phyloP scores from a whole-genome alignment of 1,139 yeast species.

The Candida mesenterica region DNA sequence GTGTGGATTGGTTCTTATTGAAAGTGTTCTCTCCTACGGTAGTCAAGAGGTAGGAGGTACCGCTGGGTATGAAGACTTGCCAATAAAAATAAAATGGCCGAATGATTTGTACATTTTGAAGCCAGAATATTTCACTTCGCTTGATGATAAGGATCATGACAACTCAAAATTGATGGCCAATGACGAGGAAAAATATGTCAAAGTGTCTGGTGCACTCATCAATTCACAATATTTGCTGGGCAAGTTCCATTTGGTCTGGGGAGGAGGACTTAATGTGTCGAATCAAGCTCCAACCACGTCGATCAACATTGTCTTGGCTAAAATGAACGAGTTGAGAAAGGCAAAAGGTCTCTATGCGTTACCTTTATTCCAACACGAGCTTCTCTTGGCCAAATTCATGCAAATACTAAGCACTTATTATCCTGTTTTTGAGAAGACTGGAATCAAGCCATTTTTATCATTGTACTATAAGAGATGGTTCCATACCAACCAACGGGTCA shows the following conservation, averaged over 20 bases:
- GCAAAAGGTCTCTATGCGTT: slow-evolving; percentile 40
- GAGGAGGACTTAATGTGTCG: slow-evolving; percentile 82
- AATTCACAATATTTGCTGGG: slow-evolving; percentile 67
- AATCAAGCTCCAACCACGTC: slow-evolving; percentile 94
- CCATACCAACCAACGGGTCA: slow-evolving; percentile 68
- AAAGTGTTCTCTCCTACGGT: slow-evolving; percentile 65
- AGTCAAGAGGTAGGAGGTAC: slow-evolving; percentile 43
- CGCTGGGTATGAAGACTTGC: slow-evolving; percentile 69
- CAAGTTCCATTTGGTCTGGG: slow-evolving; percentile 66
- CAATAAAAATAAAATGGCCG: slow-evolving; percentile 92
- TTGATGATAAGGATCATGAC: slow-evolving; percentile 30
- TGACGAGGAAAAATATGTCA: slow-evolving; percentile 55
- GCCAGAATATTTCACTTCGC: slow-evolving; percentile 50
- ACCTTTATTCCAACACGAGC: slow-evolving; percentile 58
- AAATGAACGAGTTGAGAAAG: slow-evolving; percentile 53
- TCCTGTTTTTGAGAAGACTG: slow-evolving; percentile 56
- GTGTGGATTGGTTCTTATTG: slow-evolving; percentile 78
- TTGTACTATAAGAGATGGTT: slow-evolving; percentile 84
- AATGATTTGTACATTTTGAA: slow-evolving; percentile 81
- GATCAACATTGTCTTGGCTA: slow-evolving; percentile 63
- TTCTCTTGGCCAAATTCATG: slow-evolving; percentile 67
- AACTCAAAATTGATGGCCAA: slow-evolving; percentile 39
- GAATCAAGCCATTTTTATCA: slow-evolving; percentile 68
- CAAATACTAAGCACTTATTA: slow-evolving; percentile 63
- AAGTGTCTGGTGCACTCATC: slow-evolving; percentile 82